Evolutionary conservation across 176 grass and related monocot genomes (phyloP), one percentile per base, ranked within the genome.

Genomic region (Aegilops tauschii): DNA sequence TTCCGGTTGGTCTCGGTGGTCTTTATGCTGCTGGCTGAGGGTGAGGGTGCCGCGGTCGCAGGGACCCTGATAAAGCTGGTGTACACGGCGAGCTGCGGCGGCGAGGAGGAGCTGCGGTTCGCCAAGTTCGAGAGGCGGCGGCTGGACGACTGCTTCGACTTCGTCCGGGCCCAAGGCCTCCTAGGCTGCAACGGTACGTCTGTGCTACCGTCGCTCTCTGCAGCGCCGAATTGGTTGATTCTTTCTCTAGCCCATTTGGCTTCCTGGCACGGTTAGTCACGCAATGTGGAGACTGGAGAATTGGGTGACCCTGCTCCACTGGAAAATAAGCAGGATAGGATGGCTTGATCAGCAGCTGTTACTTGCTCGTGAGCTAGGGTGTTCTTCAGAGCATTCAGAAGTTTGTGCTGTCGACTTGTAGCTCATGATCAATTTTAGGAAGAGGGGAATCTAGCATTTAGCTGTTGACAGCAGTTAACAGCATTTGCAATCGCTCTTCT

Each of bases 61-160:
- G 95, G 95, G 61, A 98, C 91, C 85, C 89, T 98, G 95, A 90
- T 95, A 34, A 98, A 98, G 90, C 83, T 98, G 69, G 95, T 93
- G 42, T 98, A 98, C 78, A 95, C 94, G 73, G 87, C 91, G 37
- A 87, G 80, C 25, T 76, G 80, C 35, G 83, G 82, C 54, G 80
- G 77, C 71, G 83, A 59, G 37, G 87, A 32, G 80, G 86, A 92
- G 83, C 93, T 98, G 75, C 89, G 87, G 29, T 98, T 98, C 82
- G 86, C 91, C 50, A 93, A 87, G 90, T 98, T 98, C 84, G 95
- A 98, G 78, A 90, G 88, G 85, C 85, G 93, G 25, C 83, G 84
- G 10, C 91, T 98, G 29, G 77, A 98, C 32, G 93, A 98, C 32
- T 98, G 95, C 89, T 79, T 98, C 69, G 59, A 86, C 6, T 98